Percentiles rank a stretch among this genome's conserved stretches.
phyloP scores from a whole-genome alignment of 1,284 basidiomycete species.

The Earliella scabrosa region DNA sequence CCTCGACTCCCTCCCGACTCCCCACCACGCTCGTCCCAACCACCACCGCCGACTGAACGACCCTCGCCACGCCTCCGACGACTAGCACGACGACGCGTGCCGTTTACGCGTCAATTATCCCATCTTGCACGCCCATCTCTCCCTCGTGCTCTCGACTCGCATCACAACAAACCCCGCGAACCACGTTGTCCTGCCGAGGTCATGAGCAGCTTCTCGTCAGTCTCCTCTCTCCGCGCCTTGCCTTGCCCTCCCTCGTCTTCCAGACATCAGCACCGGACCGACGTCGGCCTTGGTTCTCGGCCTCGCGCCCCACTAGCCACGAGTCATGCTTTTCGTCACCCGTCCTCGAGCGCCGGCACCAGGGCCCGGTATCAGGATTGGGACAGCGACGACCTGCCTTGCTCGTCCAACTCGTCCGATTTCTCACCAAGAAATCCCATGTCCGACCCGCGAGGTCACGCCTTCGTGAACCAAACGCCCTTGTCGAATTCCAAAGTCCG shows the following conservation, averaged over 20 bases:
- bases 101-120: constrained; percentile 19
- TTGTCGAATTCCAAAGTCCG: constrained; percentile 26
- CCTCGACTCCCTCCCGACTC: constrained; percentile 6
- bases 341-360: constrained; percentile 20
- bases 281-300: constrained; percentile 15
- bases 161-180: constrained; percentile 35
- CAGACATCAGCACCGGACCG: constrained; percentile 25
- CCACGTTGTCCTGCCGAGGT: constrained; percentile 29
- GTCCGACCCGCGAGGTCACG: constrained; percentile 17
- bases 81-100: constrained; percentile 19
- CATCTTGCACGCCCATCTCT: constrained; percentile 17
- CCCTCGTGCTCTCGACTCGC: constrained; percentile 30
- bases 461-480: constrained; percentile 19
- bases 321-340: constrained; percentile 18
- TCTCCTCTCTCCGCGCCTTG: constrained; percentile 26
- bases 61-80: constrained; percentile 10
- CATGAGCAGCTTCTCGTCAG: constrained; percentile 32
- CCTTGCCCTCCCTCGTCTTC: constrained; percentile 20
- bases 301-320: constrained; percentile 21
- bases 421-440: constrained; percentile 16
- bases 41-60: constrained; percentile 7
- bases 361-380: constrained; percentile 20
- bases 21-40: constrained; percentile 16
- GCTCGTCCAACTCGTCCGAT: constrained; percentile 18
- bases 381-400: constrained; percentile 18